Base-by-base conservation (phyloP, 2,329 filamentous ascomycete genomes). In the Cytospora piceae region DNA sequence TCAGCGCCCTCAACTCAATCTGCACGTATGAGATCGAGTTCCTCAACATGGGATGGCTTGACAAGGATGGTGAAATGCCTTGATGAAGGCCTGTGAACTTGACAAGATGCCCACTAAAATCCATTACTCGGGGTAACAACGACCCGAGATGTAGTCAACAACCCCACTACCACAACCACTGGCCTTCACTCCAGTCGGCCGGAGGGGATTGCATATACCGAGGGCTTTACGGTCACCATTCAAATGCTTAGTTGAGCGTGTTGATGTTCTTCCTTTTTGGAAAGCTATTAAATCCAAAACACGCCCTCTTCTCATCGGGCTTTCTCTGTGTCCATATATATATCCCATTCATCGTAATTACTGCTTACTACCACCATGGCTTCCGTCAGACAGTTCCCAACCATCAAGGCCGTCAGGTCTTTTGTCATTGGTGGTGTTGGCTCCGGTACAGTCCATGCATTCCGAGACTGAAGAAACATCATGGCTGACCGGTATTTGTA, bases 381-480 rank as follows among this genome's bases (percentile, higher is more conserved):
- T 70, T 78, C 79, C 70, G 83, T 83, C 67, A 81, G 78, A 70
- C 74, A 82, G 9, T 93, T 93, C 71, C 91, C 91, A 56, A 90
- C 84, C 63, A 93, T 94, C 81, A 92, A 91, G 79, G 85, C 87
- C 74, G 80, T 94, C 67, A 83, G 88, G 72, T 92, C 90, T 42
- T 93, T 86, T 73, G 82, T 94, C 66, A 90, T 92, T 63, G 83
- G 86, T 65, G 89, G 89, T 61, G 81, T 83, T 22, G 82, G 82
- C 42, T 81, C 82, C 58, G 82, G 81, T 81, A 69, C 34, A n/a
- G 86, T 84, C 5, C 68, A 22, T 57, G 31, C 57, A 15, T 37
- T 3, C 14, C 3, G n/a, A 27, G 12, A 15, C n/a, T 27, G 22
- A 4, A 14, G 51, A 8, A n/a, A 31, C 8, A 39, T 17, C 39